Conservation (phyloP, 2,329 filamentous ascomycete species). For the Monilinia fructicola region DNA sequence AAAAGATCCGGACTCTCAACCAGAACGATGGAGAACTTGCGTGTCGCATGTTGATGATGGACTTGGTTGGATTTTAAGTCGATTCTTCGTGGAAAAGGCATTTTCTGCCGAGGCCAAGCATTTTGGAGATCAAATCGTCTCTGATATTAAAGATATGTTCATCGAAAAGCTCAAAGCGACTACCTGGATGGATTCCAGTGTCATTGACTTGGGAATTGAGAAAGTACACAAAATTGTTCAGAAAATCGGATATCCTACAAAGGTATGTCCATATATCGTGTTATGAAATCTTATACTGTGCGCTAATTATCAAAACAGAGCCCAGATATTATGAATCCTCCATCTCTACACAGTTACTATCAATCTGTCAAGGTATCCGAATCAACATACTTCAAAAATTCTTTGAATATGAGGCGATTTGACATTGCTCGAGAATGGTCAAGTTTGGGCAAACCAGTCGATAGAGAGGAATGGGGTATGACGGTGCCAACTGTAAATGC, state of each 20-base stretch:
- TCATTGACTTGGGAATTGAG: constrained; percentile 58
- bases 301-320: constrained; percentile 41
- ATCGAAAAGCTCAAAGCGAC: constrained; percentile 58
- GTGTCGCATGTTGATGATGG: constrained; percentile 56
- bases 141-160: constrained; percentile 67
- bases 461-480: constrained; percentile 61
- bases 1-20: constrained; percentile 59
- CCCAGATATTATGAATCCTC: constrained; percentile 60
- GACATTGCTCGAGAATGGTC: constrained; percentile 53
- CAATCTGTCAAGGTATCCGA: constrained; percentile 50
- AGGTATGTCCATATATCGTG: constrained; percentile 33
- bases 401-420: constrained; percentile 51
- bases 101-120: constrained; percentile 66
- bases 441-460: constrained; percentile 57
- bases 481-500: constrained; percentile 63
- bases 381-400: constrained; percentile 58
- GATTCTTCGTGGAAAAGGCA: constrained; percentile 68
- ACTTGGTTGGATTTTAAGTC: constrained; percentile 66
- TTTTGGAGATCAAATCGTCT: constrained; percentile 68
- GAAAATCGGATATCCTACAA: constrained; percentile 67
- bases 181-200: constrained; percentile 64
- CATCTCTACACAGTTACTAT: constrained; percentile 58
- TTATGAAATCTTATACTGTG: background rate
- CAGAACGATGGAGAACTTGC: constrained; percentile 68
- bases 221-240: constrained; percentile 67